These are phyloP conservation scores for Cytospora piceae DNA, from an alignment of 2,329 filamentous ascomycete genomes.

Conservation along the genomic window DNA sequence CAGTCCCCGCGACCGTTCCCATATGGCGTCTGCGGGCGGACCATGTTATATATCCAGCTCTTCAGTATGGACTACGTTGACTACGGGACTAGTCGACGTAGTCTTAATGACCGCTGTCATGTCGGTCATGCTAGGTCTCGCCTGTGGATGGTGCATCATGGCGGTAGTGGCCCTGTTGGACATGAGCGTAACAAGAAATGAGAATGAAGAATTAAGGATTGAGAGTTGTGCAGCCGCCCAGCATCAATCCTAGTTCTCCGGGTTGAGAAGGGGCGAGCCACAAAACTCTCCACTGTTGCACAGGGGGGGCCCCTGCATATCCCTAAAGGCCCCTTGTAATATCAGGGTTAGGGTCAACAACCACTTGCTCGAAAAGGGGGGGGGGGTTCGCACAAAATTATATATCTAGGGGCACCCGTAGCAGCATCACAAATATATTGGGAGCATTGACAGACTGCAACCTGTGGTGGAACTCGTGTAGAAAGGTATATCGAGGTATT, in stretches of 20 bases:
- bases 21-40: neutral
- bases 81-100: too few relatives aligned
- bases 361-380: neutral
- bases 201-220: neutral
- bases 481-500: too few relatives aligned
- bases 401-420: neutral
- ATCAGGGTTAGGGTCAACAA: neutral
- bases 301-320: neutral
- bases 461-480: too few relatives aligned
- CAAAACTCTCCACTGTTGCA: neutral
- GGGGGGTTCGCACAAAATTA: neutral
- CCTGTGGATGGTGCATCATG: neutral
- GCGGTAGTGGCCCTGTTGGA: neutral
- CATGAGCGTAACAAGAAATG: too few relatives aligned
- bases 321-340: neutral
- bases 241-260: too few relatives aligned
- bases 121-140: neutral
- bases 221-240: neutral
- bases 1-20: neutral
- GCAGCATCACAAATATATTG: neutral
- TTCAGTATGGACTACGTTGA: too few relatives aligned
- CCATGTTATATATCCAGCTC: too few relatives aligned
- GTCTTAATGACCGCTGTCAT: neutral
- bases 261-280: neutral
- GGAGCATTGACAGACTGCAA: neutral